phyloP scores from a whole-genome alignment of 2,329 filamentous ascomycete species.

The Emergomyces orientalis region DNA sequence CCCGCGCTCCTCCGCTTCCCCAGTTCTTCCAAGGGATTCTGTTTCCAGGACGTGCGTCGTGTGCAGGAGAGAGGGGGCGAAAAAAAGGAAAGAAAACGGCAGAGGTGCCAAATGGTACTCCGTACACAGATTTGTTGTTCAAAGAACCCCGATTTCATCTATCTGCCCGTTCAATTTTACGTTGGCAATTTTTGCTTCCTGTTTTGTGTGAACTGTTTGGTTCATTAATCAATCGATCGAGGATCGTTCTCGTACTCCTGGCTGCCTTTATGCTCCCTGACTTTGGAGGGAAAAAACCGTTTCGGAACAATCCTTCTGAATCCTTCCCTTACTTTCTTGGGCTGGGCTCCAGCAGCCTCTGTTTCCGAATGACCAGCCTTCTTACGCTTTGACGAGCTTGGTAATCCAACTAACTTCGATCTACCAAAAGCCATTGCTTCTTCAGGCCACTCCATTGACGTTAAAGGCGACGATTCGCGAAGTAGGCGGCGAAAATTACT shows the following conservation, averaged over 20 bases:
- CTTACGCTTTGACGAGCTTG: neutral
- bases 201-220: neutral
- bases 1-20: neutral
- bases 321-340: neutral
- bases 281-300: neutral
- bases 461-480: neutral
- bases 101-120: neutral
- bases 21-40: neutral
- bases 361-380: neutral
- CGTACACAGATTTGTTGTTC: slow-evolving; percentile 4
- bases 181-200: neutral
- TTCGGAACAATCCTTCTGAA: neutral
- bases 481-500: neutral
- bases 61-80: neutral
- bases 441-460: neutral
- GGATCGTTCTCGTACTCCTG: neutral
- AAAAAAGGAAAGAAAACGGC: neutral
- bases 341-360: neutral
- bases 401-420: neutral
- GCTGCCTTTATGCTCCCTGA: neutral
- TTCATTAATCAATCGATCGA: neutral
- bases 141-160: neutral
- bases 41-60: neutral
- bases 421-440: neutral
- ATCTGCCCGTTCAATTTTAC: neutral